Base-by-base conservation (phyloP, 2,329 filamentous ascomycete species). In the Colletotrichum sp. region DNA sequence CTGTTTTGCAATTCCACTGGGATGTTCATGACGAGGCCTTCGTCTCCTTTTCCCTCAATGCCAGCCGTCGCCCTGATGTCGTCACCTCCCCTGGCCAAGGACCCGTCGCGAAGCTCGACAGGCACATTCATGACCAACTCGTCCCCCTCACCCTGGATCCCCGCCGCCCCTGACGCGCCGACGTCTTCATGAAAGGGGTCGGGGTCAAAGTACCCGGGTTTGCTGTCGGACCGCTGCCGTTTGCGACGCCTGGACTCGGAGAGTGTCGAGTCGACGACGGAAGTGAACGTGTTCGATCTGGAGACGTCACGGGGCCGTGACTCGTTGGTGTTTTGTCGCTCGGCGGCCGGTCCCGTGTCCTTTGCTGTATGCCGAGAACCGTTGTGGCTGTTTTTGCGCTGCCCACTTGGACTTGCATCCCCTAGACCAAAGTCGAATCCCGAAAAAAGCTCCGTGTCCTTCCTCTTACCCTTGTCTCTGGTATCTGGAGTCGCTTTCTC, bases 41-140 rank as follows among this genome's bases (percentile, higher is more conserved):
- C 21, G 16, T 77, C 74, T 4, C 48, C 63, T 8, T 68, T 58
- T 16, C 12, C 38, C 7, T 24, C 26, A 12, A 71, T 12, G 16
- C 26, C 61, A 10, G 57, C 5, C 9, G 7, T 16, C 13, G 30
- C 34, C 26, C 6, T 26, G 18, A 5, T 6, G 10, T 26, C 21
- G 8, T 30, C n/a, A 0, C 15, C 28, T 3, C 16, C 8, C n/a
- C 43, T 21, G 43, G 43, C 6, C 43, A 52, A 1, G n/a, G 43
- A 21, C 18, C n/a, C 43, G 58, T 34, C 6, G 8, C 12, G 21
- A 36, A 72, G n/a, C 38, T 70, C 61, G 18, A 61, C n/a, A 4
- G 76, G 74, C 12, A 78, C 28, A 18, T 78, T 78, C 76, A 78
- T 78, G 24, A 69, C 71, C 67, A 78, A 7, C 24, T 21, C 21